Base-by-base conservation (phyloP, 306 rosid species). In the Macrotyloma uniflorum region DNA sequence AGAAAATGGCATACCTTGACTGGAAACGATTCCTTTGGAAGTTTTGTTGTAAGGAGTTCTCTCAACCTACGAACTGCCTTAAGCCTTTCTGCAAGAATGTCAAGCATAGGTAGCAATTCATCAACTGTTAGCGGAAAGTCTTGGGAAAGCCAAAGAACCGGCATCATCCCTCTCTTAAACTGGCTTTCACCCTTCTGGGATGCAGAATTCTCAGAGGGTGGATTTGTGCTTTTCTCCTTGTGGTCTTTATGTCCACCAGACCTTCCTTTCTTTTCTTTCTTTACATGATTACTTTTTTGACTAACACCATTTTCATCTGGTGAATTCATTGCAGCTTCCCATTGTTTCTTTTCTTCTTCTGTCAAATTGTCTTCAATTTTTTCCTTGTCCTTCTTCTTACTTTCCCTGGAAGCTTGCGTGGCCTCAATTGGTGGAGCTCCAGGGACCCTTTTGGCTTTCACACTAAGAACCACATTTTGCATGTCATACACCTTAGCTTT, bases 11-110 rank as follows among this genome's bases (percentile, higher is more conserved):
- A 68, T 62, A 95, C 98, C 98, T 88, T 95, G 78, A 95, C 98
- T 0, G 98, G 98, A 88, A 95, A 95, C 59, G 92, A 86, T 51
- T 89, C 98, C 86, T 86, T 70, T 46, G 98, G 98, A 81, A 95
- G 98, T 78, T 87, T 92, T 16, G 98, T 92, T 40, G 96, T 91
- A 50, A 95, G 96, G 73, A 95, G 89, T 70, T 95, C 98, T 80
- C 98, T 92, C 51, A 92, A 83, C 30, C 98, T 89, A 0, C 97
- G 98, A 8, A 91, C 85, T 5, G 98, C 98, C 89, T 92, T 95
- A 78, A 95, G 93, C 87, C 86, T 95, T 57, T 92, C 89, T 0
- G 97, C 95, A 77, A 94, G 88, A 84, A 94, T 92, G 83, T 94
- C 98, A 65, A 94, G 97, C 87, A 94, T 79, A 24, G 97, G 98